Evolutionary conservation across 306 rosid genomes (phyloP).

Genomic region (Cicer arietinum): DNA sequence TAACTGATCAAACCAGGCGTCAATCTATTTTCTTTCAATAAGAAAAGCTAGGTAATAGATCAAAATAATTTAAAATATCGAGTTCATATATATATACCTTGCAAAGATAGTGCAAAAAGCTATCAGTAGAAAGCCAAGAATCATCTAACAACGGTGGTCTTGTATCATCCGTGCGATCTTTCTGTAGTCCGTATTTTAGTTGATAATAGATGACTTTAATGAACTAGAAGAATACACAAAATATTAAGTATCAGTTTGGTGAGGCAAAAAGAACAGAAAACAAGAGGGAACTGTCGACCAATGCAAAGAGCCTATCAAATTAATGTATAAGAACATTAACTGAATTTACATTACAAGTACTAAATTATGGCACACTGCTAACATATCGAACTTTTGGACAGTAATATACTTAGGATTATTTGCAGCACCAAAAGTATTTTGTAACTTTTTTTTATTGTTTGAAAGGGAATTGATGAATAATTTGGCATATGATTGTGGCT

Average conservation of each 20-base stretch:
- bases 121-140: slow-evolving; percentile 74
- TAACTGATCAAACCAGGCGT: slow-evolving; percentile 1
- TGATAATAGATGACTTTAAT: slow-evolving; percentile 79
- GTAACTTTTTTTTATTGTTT: not conserved
- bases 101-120: slow-evolving; percentile 73
- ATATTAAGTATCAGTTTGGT: slow-evolving; percentile 31
- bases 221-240: slow-evolving; percentile 56
- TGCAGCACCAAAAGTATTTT: too few species aligned
- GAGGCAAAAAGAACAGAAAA: slow-evolving; percentile 19
- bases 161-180: slow-evolving; percentile 49
- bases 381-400: slow-evolving; percentile 18
- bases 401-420: not conserved
- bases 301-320: slow-evolving; percentile 17
- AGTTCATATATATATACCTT: slow-evolving; percentile 56
- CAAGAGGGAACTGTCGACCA: not conserved
- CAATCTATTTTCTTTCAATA: slow-evolving; percentile 14
- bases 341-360: not conserved
- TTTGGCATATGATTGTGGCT: not conserved
- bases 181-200: slow-evolving; percentile 74
- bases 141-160: slow-evolving; percentile 65
- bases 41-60: slow-evolving; percentile 14
- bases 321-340: not conserved
- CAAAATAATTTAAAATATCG: not conserved
- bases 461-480: slow-evolving; percentile 32
- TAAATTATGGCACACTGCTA: slow-evolving; percentile 17